Conservation (phyloP, 169 alveolate species). For the Eimeria falciformis region DNA sequence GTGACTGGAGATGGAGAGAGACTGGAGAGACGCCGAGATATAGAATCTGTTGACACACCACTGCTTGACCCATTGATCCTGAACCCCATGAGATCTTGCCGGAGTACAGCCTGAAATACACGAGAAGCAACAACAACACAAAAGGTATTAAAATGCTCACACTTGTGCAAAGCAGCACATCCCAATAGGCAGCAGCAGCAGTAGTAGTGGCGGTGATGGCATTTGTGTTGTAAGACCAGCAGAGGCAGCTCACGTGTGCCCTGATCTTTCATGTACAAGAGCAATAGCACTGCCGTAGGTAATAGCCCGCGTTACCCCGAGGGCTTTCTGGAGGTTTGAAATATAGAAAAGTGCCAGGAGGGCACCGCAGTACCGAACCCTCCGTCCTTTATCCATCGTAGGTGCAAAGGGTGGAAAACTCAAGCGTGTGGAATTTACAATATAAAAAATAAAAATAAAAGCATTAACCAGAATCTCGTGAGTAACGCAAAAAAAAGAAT, state of each 20-base stretch:
- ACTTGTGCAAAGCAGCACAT: background rate
- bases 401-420: too few relatives aligned
- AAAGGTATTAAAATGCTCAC: background rate
- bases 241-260: conserved; percentile 58
- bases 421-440: too few relatives aligned
- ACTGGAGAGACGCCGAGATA: too few relatives aligned
- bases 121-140: background rate
- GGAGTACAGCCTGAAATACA: conserved; percentile 54
- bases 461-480: too few relatives aligned
- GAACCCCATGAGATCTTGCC: conserved; percentile 78
- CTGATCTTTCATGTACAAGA: conserved; percentile 60
- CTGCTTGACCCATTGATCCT: conserved; percentile 72
- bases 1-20: too few relatives aligned
- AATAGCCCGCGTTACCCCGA: conserved; percentile 24
- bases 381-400: too few relatives aligned
- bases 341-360: background rate
- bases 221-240: background rate
- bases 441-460: too few relatives aligned
- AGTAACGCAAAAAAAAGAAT: too few relatives aligned
- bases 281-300: conserved; percentile 73
- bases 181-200: conserved; percentile 25
- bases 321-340: background rate
- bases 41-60: conserved; percentile 24
- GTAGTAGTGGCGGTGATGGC: conserved; percentile 19
- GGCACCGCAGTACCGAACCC: too few relatives aligned